Percentiles rank a stretch among this genome's conserved stretches.
Conservation (phyloP, 495 filamentous ascomycete species). For the Poronia punctata region DNA sequence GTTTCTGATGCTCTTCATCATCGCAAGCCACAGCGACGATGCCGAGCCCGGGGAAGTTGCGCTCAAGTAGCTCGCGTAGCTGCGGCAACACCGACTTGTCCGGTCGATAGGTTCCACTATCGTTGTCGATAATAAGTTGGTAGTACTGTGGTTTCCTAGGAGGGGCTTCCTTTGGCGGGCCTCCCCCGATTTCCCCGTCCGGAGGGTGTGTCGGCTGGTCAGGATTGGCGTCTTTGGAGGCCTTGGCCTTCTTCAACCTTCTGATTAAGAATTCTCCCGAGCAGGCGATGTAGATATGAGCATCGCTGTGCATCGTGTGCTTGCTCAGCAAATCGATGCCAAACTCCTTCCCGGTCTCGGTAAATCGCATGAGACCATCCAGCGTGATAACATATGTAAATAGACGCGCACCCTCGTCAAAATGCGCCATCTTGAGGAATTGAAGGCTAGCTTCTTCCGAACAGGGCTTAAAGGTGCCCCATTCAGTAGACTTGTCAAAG, state of each 20-base stretch:
- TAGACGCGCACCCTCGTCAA: constrained; percentile 74
- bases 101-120: constrained; percentile 87
- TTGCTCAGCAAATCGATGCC: constrained; percentile 87
- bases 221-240: constrained; percentile 10
- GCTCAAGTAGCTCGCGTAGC: constrained; percentile 59
- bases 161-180: constrained; percentile 35
- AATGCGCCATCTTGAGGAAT: constrained; percentile 81
- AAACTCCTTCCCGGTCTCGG: constrained; percentile 90
- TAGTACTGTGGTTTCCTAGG: constrained; percentile 59
- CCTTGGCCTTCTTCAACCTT: constrained; percentile 35
- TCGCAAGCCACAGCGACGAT: constrained; percentile 67
- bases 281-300: constrained; percentile 81
- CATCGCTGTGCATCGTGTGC: constrained; percentile 92
- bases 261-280: constrained; percentile 90
- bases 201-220: constrained; percentile 19
- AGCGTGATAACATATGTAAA: constrained; percentile 91
- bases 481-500: constrained; percentile 64
- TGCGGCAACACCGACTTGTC: constrained; percentile 65
- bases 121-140: constrained; percentile 90
- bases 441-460: constrained; percentile 60
- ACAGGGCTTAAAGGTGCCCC: constrained; percentile 47
- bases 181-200: constrained; percentile 22
- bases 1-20: constrained; percentile 52
- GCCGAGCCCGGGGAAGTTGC: constrained; percentile 66
- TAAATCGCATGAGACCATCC: constrained; percentile 80